Evolutionary conservation across 2,329 filamentous ascomycete genomes (phyloP), one percentile per base, ranked within the genome.

Genomic region (Trichoderma breve): DNA sequence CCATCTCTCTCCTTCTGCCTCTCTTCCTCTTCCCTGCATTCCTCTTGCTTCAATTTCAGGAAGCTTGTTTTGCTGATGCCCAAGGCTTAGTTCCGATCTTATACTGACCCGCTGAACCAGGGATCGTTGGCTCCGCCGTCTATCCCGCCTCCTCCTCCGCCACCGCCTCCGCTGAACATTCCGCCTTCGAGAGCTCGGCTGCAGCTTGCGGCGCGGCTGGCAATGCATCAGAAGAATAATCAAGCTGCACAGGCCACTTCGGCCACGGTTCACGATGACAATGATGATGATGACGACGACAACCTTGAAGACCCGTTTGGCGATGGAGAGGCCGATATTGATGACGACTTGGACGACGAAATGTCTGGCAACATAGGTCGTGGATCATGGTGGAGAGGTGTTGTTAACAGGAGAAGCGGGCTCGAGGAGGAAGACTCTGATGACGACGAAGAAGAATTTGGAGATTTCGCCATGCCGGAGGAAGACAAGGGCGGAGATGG

Each of bases 191-290:
- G 95, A 67, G 95, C 95, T 8, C 90, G 95, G 65, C 87, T 94
- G 70, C 94, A 97, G 81, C 88, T 98, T n/a, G 95, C 94, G n/a
- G 93, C 93, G 14, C 90, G 95, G 14, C 86, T 98, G 77, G 89
- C 93, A 2, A 89, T 92, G 82, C 92, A 93, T 75, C 89, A 90
- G 75, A 91, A 93, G 80, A 89, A 89, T 75, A 85, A 82, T 60
- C 82, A 84, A 26, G 82, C 85, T 6, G 81, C 84, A 28, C 82
- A 84, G 21, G 83, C 86, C 6, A 84, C 86, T 12, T 83, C 82
- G 2, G 77, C 85, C 2, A 82, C 82, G 1, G 75, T 82, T 28
- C 80, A 81, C 71, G 76, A 83, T 73, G 80, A 80, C 14, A 80
- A 80, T 3, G 79, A 82, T 8, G 84, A 85, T 5, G 84, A 85